Conservation (phyloP, 2,329 filamentous ascomycete species). For the Colletotrichum eleusines region DNA sequence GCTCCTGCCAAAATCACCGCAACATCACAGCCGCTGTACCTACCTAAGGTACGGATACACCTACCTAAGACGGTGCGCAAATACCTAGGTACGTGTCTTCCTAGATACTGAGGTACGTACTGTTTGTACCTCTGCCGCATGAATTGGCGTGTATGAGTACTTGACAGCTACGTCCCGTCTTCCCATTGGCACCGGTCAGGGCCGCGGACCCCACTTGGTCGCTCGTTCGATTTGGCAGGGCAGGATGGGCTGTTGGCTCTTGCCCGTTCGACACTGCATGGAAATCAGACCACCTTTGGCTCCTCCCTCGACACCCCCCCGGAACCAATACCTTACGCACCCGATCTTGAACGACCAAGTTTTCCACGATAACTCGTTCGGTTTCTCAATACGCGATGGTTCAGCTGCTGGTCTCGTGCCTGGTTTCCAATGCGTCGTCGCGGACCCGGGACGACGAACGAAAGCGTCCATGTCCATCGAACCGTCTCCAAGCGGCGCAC, state of each 20-base stretch:
- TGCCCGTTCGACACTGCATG: conserved; percentile 36
- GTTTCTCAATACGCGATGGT: neutral
- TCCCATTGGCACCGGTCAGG: conserved; percentile 19
- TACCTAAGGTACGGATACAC: too few relatives aligned
- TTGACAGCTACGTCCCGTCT: neutral
- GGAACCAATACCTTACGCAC: neutral
- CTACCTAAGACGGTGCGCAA: too few relatives aligned
- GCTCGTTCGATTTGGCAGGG: conserved; percentile 34
- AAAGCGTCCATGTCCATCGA: neutral
- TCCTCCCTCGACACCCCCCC: conserved; percentile 11
- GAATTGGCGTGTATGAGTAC: neutral
- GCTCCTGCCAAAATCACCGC: neutral
- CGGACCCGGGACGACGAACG: neutral
- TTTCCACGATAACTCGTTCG: neutral
- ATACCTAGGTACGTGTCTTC: too few relatives aligned
- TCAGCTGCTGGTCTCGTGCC: too few relatives aligned
- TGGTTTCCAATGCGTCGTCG: neutral
- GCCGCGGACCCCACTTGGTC: neutral
- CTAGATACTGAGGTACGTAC: neutral
- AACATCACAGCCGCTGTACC: neutral
- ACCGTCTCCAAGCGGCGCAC: neutral
- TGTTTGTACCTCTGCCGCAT: neutral
- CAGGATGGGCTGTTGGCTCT: conserved; percentile 15
- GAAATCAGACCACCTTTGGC: conserved; percentile 37
- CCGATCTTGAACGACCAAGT: neutral